Percentiles rank a stretch among this genome's conserved stretches.
Conservation (phyloP, 371 early-diverging fungal genomes). For the Rhizomucor miehei region DNA sequence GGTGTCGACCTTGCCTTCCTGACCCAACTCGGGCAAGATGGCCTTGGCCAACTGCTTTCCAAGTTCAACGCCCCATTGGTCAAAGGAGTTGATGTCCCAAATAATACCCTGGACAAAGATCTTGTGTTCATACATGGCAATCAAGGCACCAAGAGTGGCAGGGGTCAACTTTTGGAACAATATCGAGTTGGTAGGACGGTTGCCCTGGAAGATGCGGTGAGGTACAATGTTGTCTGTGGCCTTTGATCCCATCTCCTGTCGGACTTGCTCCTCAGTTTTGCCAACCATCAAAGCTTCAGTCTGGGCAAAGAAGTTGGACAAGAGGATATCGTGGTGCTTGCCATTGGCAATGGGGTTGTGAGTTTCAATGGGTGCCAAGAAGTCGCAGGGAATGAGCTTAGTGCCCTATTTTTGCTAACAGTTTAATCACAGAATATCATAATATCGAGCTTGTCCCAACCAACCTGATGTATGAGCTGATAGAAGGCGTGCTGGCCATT, state of each 20-base stretch:
- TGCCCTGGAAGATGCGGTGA: constrained; percentile 95
- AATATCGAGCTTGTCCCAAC: too few species aligned
- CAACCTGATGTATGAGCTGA: constrained; percentile 94
- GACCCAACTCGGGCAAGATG: constrained; percentile 84
- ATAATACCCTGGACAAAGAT: constrained; percentile 98
- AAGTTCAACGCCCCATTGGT: constrained; percentile 99
- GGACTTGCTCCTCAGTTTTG: constrained; percentile 76
- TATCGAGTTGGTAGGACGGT: constrained; percentile 97
- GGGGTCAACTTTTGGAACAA: constrained; percentile 92
- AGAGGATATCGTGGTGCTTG: constrained; percentile 90
- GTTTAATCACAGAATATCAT: too few species aligned
- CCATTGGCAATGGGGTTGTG: constrained; percentile 81
- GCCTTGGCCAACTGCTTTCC: constrained; percentile 99
- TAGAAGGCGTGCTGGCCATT: constrained; percentile 99
- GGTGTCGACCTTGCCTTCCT: constrained; percentile 50
- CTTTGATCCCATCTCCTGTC: constrained; percentile 65
- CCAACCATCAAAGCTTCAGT: constrained; percentile 98
- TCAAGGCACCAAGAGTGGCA: constrained; percentile 89
- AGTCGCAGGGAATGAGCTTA: constrained; percentile 93
- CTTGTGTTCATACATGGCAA: constrained; percentile 99
- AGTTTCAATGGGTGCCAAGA: constrained; percentile 90
- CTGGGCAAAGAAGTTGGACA: constrained; percentile 99
- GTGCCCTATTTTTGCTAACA: too few species aligned
- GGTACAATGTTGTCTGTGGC: constrained; percentile 70
- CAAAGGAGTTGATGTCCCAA: constrained; percentile 97